Conservation (phyloP, 202 grass and related monocot species). For the Schoenoplectus triqueter region DNA sequence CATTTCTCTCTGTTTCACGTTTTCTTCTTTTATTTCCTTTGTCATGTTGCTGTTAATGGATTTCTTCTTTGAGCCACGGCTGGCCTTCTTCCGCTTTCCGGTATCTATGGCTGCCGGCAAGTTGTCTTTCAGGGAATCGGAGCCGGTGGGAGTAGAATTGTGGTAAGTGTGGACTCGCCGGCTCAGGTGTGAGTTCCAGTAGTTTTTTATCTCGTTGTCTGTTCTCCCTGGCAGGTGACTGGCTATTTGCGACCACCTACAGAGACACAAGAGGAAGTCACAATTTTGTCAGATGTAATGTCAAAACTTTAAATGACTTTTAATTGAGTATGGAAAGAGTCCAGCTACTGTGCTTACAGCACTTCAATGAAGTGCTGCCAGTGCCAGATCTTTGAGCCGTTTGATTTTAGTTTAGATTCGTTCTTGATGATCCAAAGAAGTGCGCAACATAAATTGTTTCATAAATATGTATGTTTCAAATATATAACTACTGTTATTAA, state of each 20-base stretch:
- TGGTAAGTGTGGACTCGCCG: slow-evolving; percentile 62
- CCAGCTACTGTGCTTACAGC: too few relatives aligned
- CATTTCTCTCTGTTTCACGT: background rate
- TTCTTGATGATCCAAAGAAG: too few relatives aligned
- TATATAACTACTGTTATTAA: too few relatives aligned
- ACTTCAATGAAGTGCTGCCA: too few relatives aligned
- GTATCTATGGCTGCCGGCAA: slow-evolving; percentile 32
- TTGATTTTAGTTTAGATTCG: too few relatives aligned
- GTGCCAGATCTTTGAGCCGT: too few relatives aligned
- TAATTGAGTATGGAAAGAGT: background rate
- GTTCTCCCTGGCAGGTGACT: slow-evolving; percentile 68
- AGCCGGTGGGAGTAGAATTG: slow-evolving; percentile 35
- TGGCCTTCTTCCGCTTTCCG: slow-evolving; percentile 53
- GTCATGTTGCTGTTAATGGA: background rate
- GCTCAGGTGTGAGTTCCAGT: slow-evolving; percentile 95
- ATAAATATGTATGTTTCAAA: too few relatives aligned
- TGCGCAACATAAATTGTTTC: too few relatives aligned
- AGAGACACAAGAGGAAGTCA: slow-evolving; percentile 6
- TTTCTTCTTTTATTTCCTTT: slow-evolving; percentile 13
- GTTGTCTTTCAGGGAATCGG: slow-evolving; percentile 46
- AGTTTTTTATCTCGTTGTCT: slow-evolving; percentile 93
- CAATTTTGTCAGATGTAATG: slow-evolving; percentile 13
- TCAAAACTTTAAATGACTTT: background rate
- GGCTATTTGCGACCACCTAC: slow-evolving; percentile 77
- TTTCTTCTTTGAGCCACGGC: slow-evolving; percentile 47